These are phyloP conservation scores for Cryptococcus hybrid DNA, from an alignment of 1,284 basidiomycete genomes.

Conservation along the genomic window DNA sequence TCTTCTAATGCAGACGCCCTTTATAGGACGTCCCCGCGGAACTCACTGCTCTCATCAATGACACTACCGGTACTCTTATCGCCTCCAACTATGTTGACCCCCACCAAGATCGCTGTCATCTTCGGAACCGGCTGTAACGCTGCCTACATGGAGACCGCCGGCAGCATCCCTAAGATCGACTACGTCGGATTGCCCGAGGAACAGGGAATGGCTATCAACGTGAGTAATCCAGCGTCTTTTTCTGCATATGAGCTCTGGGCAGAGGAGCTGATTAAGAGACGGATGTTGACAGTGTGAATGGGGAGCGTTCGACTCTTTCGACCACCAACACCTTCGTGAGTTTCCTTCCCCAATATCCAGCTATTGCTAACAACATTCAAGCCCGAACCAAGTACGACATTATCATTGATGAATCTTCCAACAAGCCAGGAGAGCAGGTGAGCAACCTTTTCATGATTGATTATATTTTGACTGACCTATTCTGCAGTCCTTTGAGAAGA, in stretches of 20 bases:
- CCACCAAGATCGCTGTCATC: constrained; percentile 87
- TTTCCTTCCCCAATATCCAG: background rate
- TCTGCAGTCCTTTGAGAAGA: constrained; percentile 67
- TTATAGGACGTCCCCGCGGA: constrained; percentile 60
- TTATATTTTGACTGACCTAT: background rate
- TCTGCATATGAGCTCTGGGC: background rate
- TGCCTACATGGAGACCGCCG: constrained; percentile 90
- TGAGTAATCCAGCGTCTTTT: constrained; percentile 45
- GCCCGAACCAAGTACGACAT: constrained; percentile 90
- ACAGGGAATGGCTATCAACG: constrained; percentile 91
- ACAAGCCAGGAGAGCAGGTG: constrained; percentile 94
- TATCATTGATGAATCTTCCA: constrained; percentile 87
- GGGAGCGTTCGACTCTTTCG: constrained; percentile 97
- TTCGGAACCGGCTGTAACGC: constrained; percentile 99
- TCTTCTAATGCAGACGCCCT: background rate
- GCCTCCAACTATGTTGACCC: constrained; percentile 96
- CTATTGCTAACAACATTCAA: constrained; percentile 13
- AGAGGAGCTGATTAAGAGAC: background rate
- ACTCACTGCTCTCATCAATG: constrained; percentile 87
- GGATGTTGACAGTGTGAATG: constrained; percentile 50
- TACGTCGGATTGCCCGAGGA: constrained; percentile 65
- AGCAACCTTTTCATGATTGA: background rate
- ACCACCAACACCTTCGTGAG: constrained; percentile 80
- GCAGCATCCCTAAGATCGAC: constrained; percentile 71
- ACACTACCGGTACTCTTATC: constrained; percentile 95